Evolutionary conservation across 257 asterid species (phyloP).

Genomic region (Solanum chmielewskii): DNA sequence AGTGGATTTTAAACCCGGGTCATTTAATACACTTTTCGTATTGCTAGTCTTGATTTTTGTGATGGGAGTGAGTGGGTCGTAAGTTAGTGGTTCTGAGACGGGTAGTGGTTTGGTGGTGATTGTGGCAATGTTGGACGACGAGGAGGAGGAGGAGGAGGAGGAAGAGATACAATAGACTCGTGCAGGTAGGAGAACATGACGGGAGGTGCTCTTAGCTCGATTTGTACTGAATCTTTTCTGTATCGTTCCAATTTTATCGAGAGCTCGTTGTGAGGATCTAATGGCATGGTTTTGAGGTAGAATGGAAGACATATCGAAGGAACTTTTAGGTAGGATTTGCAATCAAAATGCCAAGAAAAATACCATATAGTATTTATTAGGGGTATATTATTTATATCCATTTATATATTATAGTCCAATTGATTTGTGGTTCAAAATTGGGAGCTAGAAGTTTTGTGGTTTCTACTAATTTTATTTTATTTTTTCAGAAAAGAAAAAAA

Average conservation of each 20-base stretch:
- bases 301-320: constrained; percentile 14
- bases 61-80: not conserved
- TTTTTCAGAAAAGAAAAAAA: not conserved
- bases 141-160: constrained; percentile 7
- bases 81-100: not conserved
- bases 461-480: not conserved
- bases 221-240: not conserved
- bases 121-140: not conserved
- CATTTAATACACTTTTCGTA: constrained; percentile 18
- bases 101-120: not conserved
- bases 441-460: not conserved
- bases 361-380: not conserved
- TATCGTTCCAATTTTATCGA: not conserved
- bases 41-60: not conserved
- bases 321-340: not conserved
- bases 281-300: constrained; percentile 6
- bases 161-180: constrained; percentile 4
- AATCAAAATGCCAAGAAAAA: not conserved
- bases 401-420: not conserved
- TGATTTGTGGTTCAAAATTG: not conserved
- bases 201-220: too few relatives aligned
- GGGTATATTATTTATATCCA: not conserved
- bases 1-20: constrained; percentile 44
- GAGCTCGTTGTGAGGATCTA: not conserved
- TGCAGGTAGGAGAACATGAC: not conserved